A percentile compares a stretch with the other conserved stretches of the same genome.
Conservation (phyloP, 225 moss, liverwort and hornwort species). For the Ulota crispa region DNA sequence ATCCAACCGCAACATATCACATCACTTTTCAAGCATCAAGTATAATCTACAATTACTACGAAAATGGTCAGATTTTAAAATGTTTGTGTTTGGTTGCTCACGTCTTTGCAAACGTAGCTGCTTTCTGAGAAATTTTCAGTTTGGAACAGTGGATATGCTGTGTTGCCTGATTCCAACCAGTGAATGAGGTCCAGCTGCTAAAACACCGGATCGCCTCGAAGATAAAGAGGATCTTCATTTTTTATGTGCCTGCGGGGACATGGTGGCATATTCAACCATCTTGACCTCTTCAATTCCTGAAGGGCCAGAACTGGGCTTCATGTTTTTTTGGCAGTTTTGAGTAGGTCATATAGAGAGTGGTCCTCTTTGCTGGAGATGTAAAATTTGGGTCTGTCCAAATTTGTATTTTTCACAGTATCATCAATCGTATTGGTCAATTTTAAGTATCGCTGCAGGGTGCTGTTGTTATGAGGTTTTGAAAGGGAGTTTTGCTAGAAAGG, state of each 20-base stretch:
- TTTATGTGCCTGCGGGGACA: constrained; percentile 3
- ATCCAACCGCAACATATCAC: too few species aligned
- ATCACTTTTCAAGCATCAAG: not conserved
- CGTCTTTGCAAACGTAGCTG: not conserved
- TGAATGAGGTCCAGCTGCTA: not conserved
- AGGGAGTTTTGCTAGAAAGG: too few species aligned
- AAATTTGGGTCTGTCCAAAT: not conserved
- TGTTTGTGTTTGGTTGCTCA: not conserved
- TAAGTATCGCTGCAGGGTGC: too few species aligned
- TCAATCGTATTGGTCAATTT: not conserved
- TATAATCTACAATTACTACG: not conserved
- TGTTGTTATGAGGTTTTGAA: too few species aligned
- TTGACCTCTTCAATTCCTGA: not conserved
- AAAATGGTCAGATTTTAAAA: not conserved
- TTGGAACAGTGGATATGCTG: not conserved
- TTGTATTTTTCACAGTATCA: not conserved
- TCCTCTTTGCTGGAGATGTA: not conserved
- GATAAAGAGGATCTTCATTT: not conserved
- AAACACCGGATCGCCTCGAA: not conserved
- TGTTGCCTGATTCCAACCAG: not conserved
- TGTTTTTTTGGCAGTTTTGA: not conserved
- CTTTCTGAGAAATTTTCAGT: not conserved
- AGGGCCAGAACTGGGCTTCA: not conserved
- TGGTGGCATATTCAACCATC: not conserved
- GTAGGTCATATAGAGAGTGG: not conserved